A percentile compares a stretch with the other conserved stretches of the same genome.
Conservation (phyloP, 75 land plant species). For the Isoetes taiwanensis region DNA sequence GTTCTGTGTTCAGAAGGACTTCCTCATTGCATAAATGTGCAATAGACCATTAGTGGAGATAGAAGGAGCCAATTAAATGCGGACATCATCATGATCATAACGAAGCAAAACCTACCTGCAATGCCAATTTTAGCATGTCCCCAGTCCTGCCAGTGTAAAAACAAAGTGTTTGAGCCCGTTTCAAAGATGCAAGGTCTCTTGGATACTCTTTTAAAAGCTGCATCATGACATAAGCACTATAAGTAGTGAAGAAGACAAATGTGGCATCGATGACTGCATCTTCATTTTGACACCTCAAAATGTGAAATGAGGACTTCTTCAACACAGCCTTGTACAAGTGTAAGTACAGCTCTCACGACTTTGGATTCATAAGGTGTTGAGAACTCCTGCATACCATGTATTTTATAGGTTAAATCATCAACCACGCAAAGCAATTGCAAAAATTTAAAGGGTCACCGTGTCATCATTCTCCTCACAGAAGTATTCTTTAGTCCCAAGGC, state of each 20-base stretch:
- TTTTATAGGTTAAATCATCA: background rate
- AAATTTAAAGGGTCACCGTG: background rate
- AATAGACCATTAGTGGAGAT: background rate
- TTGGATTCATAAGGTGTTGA: constrained; percentile 73
- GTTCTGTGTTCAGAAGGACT: too few species aligned
- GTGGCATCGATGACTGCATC: background rate
- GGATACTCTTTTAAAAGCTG: constrained; percentile 70
- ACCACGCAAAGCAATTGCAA: too few species aligned
- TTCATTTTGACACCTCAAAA: constrained; percentile 34
- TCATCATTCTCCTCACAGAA: background rate
- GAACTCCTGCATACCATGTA: constrained; percentile 22
- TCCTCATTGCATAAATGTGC: background rate
- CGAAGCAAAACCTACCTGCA: constrained; percentile 34
- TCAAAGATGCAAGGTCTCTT: constrained; percentile 63
- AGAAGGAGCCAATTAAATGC: background rate
- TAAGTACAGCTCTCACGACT: constrained; percentile 36
- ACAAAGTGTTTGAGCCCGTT: constrained; percentile 72
- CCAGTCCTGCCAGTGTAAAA: constrained; percentile 76
- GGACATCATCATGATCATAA: background rate
- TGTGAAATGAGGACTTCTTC: constrained; percentile 48
- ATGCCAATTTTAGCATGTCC: constrained; percentile 45
- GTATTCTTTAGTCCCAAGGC: background rate
- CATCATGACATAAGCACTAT: background rate
- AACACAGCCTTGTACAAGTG: constrained; percentile 33
- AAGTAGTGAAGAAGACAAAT: background rate